Evolutionary conservation across 306 rosid genomes (phyloP).

Genomic region (Potentilla sterilis): DNA sequence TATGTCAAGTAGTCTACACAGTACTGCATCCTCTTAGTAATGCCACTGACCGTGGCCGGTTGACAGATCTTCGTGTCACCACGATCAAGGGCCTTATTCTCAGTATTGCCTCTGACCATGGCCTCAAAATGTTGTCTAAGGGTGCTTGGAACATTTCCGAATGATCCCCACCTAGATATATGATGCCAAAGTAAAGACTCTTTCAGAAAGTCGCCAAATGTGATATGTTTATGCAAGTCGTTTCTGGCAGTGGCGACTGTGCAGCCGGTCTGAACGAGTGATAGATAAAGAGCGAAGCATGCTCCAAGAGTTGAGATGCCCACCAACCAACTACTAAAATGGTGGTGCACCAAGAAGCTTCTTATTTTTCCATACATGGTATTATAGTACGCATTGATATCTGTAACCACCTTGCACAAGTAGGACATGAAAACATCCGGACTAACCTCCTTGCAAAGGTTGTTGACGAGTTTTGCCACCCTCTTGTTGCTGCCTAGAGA

Average conservation of each 20-base stretch:
- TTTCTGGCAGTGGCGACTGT: not conserved
- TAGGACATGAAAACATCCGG: slow-evolving; percentile 30
- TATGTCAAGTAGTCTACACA: not conserved
- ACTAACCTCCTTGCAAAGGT: slow-evolving; percentile 32
- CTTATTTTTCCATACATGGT: slow-evolving; percentile 14
- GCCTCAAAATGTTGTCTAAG: not conserved
- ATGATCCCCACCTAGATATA: not conserved
- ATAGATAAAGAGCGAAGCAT: slow-evolving; percentile 31
- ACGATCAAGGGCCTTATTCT: not conserved
- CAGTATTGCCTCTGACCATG: not conserved
- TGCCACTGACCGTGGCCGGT: not conserved
- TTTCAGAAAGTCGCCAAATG: not conserved
- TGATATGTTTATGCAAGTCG: rapidly evolving
- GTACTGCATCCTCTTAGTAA: not conserved
- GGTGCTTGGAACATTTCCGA: not conserved
- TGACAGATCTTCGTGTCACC: not conserved
- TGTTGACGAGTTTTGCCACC: slow-evolving; percentile 41
- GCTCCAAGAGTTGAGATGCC: slow-evolving; percentile 44
- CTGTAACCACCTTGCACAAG: slow-evolving; percentile 29
- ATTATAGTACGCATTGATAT: slow-evolving; percentile 27
- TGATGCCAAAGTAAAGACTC: not conserved
- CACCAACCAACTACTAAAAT: slow-evolving; percentile 44
- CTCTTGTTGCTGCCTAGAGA: slow-evolving; percentile 29
- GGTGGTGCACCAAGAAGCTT: slow-evolving; percentile 29
- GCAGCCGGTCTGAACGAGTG: slow-evolving; percentile 31